phyloP scores from a whole-genome alignment of 345 rosid genomes.

The Turnera subulata region DNA sequence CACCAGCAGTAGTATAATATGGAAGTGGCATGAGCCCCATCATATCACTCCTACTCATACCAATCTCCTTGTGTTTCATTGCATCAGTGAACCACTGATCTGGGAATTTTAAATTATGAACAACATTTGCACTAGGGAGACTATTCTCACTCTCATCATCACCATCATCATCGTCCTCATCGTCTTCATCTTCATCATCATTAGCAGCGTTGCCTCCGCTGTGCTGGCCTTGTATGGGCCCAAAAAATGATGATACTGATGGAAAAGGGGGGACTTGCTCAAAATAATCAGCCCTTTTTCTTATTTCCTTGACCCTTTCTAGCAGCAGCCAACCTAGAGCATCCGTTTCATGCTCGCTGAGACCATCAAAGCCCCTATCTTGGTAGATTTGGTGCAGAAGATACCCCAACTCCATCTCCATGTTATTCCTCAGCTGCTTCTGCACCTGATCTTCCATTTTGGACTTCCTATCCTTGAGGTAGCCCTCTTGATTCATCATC shows the following conservation, averaged over 20 bases:
- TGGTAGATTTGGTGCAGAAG: slow-evolving; percentile 23
- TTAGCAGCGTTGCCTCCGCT: no score
- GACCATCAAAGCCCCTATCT: slow-evolving; percentile 5
- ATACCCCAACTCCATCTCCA: slow-evolving; percentile 11
- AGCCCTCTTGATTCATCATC: slow-evolving; percentile 31
- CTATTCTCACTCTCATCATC: neutral
- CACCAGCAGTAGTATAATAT: neutral
- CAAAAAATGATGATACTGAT: neutral
- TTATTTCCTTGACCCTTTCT: slow-evolving; percentile 23
- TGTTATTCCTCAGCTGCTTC: slow-evolving; percentile 17
- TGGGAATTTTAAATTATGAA: neutral
- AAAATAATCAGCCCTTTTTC: slow-evolving; percentile 12
- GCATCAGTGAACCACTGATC: slow-evolving; percentile 16
- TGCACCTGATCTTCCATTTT: slow-evolving; percentile 19
- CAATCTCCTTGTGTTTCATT: neutral
- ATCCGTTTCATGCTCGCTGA: slow-evolving; percentile 4
- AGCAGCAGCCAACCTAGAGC: slow-evolving; percentile 19
- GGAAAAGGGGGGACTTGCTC: slow-evolving; percentile 10
- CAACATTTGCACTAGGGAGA: neutral
- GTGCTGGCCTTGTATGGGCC: neutral
- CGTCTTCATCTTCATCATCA: no score
- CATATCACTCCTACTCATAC: neutral
- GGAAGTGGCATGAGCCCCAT: neutral
- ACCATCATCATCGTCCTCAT: neutral
- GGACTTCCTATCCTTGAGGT: slow-evolving; percentile 20